Conservation (phyloP, 2,329 filamentous ascomycete genomes). For the Xylaria sp. region DNA sequence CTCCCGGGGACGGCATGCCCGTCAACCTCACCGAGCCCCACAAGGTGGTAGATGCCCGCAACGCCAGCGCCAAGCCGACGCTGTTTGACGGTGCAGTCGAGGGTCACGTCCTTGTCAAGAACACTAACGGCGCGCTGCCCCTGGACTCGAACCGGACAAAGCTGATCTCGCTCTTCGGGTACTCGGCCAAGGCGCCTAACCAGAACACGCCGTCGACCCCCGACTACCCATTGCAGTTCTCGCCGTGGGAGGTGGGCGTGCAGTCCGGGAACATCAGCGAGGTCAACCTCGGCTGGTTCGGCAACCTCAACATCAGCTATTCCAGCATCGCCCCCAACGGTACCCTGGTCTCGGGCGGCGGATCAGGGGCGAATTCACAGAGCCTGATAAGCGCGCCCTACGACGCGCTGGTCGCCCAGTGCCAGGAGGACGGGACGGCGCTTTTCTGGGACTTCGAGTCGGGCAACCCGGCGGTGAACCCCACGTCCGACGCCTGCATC, state of each 20-base stretch:
- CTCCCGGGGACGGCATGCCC: conserved; percentile 41
- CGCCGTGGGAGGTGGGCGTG: conserved; percentile 13
- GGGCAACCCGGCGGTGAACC: conserved; percentile 40
- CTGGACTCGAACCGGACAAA: conserved; percentile 50
- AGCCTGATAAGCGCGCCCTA: conserved; percentile 43
- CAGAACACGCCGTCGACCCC: conserved; percentile 44
- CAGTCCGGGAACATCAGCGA: conserved; percentile 17
- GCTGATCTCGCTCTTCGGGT: conserved; percentile 48
- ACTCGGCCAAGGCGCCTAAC: conserved; percentile 39
- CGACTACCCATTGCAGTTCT: conserved; percentile 43
- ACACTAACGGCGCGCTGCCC: conserved; percentile 47
- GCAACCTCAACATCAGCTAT: conserved; percentile 20
- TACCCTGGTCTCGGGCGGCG: conserved; percentile 42
- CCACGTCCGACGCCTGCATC: conserved; percentile 56
- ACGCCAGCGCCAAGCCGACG: conserved; percentile 33
- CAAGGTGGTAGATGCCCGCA: conserved; percentile 43
- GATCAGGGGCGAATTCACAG: conserved; percentile 42
- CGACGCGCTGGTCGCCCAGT: conserved; percentile 42
- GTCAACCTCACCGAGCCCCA: conserved; percentile 39
- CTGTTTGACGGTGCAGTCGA: conserved; percentile 43
- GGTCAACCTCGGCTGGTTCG: conserved; percentile 26
- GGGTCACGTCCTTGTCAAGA: conserved; percentile 47
- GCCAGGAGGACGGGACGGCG: conserved; percentile 46
- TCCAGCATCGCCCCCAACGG: conserved; percentile 41
- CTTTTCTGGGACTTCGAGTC: conserved; percentile 49